These are phyloP conservation scores for Globisporangium cederbergense DNA, from an alignment of 352 stramenopile genomes.

Conservation along the genomic window DNA sequence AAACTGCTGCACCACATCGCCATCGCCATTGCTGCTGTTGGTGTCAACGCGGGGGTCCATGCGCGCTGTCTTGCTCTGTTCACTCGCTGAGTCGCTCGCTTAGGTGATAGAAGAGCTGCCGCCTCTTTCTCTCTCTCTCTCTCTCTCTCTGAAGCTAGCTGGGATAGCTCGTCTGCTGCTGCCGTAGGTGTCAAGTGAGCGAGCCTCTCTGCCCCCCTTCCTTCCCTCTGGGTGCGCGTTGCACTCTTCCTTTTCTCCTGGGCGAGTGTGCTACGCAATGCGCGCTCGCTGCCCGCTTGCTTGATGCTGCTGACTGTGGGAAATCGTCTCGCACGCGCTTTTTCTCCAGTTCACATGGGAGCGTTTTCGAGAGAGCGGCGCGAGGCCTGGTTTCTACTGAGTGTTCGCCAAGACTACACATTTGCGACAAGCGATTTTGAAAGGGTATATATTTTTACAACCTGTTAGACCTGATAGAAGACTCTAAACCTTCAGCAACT, in stretches of 20 bases:
- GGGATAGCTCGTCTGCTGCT: not conserved
- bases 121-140: not conserved
- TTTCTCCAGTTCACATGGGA: not conserved
- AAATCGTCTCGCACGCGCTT: no score
- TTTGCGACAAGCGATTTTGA: not conserved
- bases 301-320: not conserved
- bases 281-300: no score
- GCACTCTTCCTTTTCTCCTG: not conserved
- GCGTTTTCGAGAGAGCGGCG: not conserved
- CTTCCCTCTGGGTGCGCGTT: not conserved
- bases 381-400: not conserved
- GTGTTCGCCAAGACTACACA: no score
- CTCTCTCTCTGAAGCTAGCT: no score
- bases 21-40: not conserved
- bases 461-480: not conserved
- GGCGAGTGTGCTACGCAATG: not conserved
- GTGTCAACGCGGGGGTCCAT: conserved; percentile 8
- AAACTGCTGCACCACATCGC: conserved; percentile 16
- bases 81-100: not conserved
- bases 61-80: not conserved
- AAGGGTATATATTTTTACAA: not conserved
- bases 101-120: not conserved
- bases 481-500: not conserved
- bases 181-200: no score
- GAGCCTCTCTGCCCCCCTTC: not conserved